phyloP scores from a whole-genome alignment of 345 rosid genomes.

The Melastoma malabathricum region DNA sequence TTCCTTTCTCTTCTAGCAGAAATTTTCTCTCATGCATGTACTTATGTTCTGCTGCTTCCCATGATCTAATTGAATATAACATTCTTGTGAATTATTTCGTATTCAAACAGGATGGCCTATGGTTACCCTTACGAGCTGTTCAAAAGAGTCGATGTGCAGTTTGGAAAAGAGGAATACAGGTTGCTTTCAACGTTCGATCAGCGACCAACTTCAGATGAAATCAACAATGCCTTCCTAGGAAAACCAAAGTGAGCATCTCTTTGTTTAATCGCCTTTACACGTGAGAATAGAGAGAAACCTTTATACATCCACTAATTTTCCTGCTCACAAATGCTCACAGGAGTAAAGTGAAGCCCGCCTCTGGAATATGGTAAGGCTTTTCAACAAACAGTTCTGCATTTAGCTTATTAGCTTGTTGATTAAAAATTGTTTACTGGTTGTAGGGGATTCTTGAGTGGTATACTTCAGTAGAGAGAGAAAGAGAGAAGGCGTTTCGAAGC shows the following conservation, averaged over 20 bases:
- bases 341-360: constrained; percentile 6
- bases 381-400: not conserved
- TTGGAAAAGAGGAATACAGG: constrained; percentile 49
- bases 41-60: too few relatives aligned
- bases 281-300: too few relatives aligned
- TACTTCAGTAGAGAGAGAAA: constrained; percentile 7
- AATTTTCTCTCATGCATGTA: too few relatives aligned
- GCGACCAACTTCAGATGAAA: constrained; percentile 52
- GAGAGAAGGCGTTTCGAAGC: not conserved
- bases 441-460: constrained; percentile 13
- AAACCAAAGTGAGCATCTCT: constrained; percentile 31
- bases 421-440: not conserved
- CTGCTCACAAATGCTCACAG: constrained; percentile 1
- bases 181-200: constrained; percentile 40
- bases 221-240: constrained; percentile 67
- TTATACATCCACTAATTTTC: not conserved
- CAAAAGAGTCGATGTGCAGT: constrained; percentile 49
- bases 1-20: too few relatives aligned
- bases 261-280: not conserved
- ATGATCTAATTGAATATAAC: too few relatives aligned
- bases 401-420: not conserved
- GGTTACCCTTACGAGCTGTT: constrained; percentile 54
- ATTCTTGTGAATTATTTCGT: too few relatives aligned
- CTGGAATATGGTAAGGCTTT: constrained; percentile 9
- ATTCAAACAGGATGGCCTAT: constrained; percentile 49